These are phyloP conservation scores for Tricholoma sp. DNA, from an alignment of 768 basidiomycete genomes.

Conservation along the genomic window DNA sequence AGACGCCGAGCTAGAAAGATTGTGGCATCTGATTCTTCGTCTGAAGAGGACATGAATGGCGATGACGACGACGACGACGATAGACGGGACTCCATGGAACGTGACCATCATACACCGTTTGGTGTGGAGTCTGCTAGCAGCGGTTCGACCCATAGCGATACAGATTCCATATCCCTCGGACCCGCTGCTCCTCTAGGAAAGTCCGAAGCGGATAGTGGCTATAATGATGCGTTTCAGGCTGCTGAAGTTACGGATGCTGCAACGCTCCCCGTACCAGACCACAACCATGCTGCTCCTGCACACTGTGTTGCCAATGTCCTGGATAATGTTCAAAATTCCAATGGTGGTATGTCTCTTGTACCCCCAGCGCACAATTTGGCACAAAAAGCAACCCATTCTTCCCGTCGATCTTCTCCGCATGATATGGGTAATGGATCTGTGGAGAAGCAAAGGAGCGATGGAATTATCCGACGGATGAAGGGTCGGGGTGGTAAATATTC, in stretches of 20 bases:
- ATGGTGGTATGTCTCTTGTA: neutral
- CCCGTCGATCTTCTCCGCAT: neutral
- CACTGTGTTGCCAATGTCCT: neutral
- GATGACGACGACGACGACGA: constrained; percentile 26
- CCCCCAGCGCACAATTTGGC: neutral
- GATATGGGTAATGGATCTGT: neutral
- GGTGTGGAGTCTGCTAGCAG: neutral
- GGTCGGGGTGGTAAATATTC: constrained; percentile 29
- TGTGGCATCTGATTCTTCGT: constrained; percentile 11
- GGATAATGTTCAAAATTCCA: too few species aligned
- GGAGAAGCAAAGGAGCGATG: constrained; percentile 9
- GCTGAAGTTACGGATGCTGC: constrained; percentile 28
- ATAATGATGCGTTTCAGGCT: constrained; percentile 30
- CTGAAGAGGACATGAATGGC: constrained; percentile 31
- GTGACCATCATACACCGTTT: neutral
- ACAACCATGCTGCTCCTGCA: neutral
- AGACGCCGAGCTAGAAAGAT: constrained; percentile 24
- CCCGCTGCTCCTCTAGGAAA: constrained; percentile 24
- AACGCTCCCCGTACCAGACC: neutral
- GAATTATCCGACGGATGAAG: constrained; percentile 38
- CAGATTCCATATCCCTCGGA: constrained; percentile 22
- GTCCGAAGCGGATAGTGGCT: constrained; percentile 27
- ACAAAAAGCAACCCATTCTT: neutral
- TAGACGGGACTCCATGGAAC: neutral
- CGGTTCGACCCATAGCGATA: neutral